A percentile compares a stretch with the other conserved stretches of the same genome.
These are phyloP conservation scores for Beauveria medogensis DNA, from an alignment of 2,329 filamentous ascomycete species.

Conservation along the genomic window DNA sequence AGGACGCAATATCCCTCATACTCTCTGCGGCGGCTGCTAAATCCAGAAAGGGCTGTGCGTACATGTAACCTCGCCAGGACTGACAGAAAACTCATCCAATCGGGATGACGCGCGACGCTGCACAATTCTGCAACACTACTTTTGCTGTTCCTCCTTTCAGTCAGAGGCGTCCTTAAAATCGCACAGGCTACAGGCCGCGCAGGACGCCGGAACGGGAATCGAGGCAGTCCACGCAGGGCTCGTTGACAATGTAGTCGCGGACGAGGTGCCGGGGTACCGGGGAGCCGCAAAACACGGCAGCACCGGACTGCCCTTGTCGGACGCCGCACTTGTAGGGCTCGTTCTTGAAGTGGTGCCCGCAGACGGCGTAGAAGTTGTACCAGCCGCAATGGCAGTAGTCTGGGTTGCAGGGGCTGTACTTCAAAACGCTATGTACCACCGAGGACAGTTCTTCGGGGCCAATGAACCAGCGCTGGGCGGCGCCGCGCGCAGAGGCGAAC, in stretches of 20 bases:
- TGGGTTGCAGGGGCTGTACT: neutral
- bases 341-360: neutral
- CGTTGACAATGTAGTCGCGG: neutral
- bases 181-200: neutral
- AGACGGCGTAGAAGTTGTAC: neutral
- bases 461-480: neutral
- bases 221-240: neutral
- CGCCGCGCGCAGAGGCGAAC: neutral
- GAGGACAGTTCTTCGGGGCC: neutral
- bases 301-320: neutral
- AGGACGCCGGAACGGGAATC: neutral
- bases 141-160: neutral
- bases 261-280: neutral
- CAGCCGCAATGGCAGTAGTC: neutral
- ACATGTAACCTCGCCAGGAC: neutral
- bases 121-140: no score
- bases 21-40: neutral
- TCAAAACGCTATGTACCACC: neutral
- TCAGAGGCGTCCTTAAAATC: no score
- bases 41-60: neutral
- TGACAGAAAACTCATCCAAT: neutral
- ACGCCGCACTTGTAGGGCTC: neutral
- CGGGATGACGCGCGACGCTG: no score
- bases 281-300: neutral
- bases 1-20: conserved; percentile 3